Evolutionary conservation across 2,329 filamentous ascomycete species (phyloP).

Genomic region (Penicillium sp.): DNA sequence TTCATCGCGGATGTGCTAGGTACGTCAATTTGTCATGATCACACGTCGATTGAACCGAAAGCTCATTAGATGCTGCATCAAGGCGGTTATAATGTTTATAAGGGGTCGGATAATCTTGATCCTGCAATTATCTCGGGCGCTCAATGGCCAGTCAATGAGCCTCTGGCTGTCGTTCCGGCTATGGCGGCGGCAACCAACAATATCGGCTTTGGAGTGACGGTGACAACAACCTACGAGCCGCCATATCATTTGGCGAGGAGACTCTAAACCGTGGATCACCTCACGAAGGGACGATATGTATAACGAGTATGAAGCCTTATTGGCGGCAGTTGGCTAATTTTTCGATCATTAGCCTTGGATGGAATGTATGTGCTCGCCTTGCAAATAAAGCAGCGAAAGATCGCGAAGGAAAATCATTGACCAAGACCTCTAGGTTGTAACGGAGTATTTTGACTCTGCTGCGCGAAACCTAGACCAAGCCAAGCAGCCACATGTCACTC

Average conservation of each 20-base stretch:
- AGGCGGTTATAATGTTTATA: constrained; percentile 73
- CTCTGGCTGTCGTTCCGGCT: constrained; percentile 66
- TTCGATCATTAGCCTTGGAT: constrained; percentile 53
- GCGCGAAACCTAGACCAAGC: constrained; percentile 66
- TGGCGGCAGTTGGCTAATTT: constrained; percentile 5
- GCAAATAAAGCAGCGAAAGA: constrained; percentile 2
- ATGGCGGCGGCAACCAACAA: constrained; percentile 72
- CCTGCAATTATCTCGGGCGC: constrained; percentile 67
- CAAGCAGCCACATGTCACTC: constrained; percentile 55
- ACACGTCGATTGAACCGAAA: constrained; percentile 17
- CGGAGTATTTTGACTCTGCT: constrained; percentile 70
- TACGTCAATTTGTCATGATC: constrained; percentile 26
- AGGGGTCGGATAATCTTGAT: constrained; percentile 64
- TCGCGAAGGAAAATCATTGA: not conserved
- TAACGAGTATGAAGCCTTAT: not conserved
- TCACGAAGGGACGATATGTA: constrained; percentile 64
- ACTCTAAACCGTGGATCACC: constrained; percentile 70
- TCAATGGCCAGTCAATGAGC: constrained; percentile 76
- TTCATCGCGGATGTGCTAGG: constrained; percentile 71
- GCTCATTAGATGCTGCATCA: constrained; percentile 4
- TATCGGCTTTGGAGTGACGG: constrained; percentile 72
- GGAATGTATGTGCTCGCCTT: constrained; percentile 55
- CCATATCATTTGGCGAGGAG: constrained; percentile 70
- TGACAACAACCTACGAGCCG: constrained; percentile 71
- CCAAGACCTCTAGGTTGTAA: constrained; percentile 60